Percentiles rank a stretch among this genome's conserved stretches.
phyloP scores from a whole-genome alignment of 83 land plant species.

The Larix sibirica region DNA sequence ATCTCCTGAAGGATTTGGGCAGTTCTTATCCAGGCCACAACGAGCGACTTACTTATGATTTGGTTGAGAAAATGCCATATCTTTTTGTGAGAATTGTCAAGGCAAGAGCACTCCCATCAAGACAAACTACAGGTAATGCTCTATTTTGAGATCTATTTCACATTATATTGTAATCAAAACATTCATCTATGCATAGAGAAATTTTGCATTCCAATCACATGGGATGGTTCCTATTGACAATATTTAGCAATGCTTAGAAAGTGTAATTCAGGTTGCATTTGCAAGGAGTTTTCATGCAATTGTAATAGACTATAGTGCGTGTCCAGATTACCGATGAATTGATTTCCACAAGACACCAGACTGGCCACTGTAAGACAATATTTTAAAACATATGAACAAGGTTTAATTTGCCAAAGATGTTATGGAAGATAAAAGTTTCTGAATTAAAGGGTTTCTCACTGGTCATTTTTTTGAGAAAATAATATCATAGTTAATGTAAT shows the following conservation, averaged over 20 bases:
- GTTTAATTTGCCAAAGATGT: background rate
- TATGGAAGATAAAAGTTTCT: background rate
- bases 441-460: background rate
- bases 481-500: slow-evolving; percentile 1
- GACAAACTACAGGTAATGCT: slow-evolving; percentile 19
- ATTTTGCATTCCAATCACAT: background rate
- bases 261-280: background rate
- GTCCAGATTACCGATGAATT: background rate
- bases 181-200: background rate
- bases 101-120: slow-evolving; percentile 34
- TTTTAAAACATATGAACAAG: background rate
- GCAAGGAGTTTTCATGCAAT: background rate
- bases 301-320: background rate
- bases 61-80: slow-evolving; percentile 27
- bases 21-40: slow-evolving; percentile 7
- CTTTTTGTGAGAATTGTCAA: slow-evolving; percentile 29
- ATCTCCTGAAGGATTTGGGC: slow-evolving; percentile 14
- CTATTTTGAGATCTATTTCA: too few species aligned
- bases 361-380: background rate
- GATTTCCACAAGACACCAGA: background rate
- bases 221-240: background rate
- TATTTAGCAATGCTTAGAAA: background rate
- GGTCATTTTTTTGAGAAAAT: background rate
- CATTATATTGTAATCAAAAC: background rate
- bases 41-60: slow-evolving; percentile 14